These are phyloP conservation scores for Dioscorea cayenensis DNA, from an alignment of 116 monocot species.

Conservation along the genomic window DNA sequence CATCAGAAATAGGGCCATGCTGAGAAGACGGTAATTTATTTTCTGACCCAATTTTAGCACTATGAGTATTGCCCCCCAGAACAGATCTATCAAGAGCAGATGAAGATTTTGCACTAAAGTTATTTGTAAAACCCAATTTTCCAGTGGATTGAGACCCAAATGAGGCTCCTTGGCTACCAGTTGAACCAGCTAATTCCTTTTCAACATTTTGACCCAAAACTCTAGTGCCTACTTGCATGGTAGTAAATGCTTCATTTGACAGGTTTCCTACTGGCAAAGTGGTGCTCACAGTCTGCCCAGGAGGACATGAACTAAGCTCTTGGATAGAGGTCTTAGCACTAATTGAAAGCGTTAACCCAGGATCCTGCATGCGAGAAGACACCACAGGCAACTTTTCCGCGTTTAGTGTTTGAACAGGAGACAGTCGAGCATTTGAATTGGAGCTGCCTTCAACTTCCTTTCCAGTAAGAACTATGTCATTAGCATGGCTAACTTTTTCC, in stretches of 20 bases:
- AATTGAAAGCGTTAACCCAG: constrained; percentile 4
- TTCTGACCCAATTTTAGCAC: constrained; percentile 3
- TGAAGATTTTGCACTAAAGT: constrained; percentile 12
- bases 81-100: constrained; percentile 16
- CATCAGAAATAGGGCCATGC: constrained; percentile 13
- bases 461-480: not conserved
- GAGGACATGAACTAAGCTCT: not conserved
- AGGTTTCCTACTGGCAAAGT: constrained; percentile 4
- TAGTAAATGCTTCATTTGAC: constrained; percentile 16
- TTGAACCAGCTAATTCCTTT: constrained; percentile 10
- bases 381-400: constrained; percentile 1
- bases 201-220: constrained; percentile 9
- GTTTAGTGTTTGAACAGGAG: constrained; percentile 7
- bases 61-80: constrained; percentile 8
- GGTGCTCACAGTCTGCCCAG: constrained; percentile 5
- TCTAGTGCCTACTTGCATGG: constrained; percentile 6
- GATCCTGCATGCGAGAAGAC: not conserved
- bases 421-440: not conserved
- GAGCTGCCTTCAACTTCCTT: constrained; percentile 1
- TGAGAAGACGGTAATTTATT: constrained; percentile 5
- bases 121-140: constrained; percentile 14
- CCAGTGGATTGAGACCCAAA: constrained; percentile 18
- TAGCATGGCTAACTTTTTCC: not conserved
- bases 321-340: constrained; percentile 1
- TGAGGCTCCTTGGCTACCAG: constrained; percentile 14